A percentile compares a stretch with the other conserved stretches of the same genome.
Evolutionary conservation across 495 filamentous ascomycete genomes (phyloP).

Genomic region (Annulohypoxylon stygium): DNA sequence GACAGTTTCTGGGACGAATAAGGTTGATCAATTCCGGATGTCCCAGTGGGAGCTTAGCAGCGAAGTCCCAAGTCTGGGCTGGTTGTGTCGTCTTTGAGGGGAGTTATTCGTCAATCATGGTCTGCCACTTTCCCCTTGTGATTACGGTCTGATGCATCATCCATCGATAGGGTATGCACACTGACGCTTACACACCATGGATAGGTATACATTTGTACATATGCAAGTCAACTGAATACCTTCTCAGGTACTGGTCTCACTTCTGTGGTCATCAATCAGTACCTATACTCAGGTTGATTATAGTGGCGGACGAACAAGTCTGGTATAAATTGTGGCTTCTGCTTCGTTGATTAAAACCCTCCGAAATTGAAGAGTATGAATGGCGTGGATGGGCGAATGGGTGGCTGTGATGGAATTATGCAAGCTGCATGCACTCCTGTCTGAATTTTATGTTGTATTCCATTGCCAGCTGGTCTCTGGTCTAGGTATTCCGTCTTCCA

Average conservation of each 20-base stretch:
- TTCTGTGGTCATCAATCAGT: background rate
- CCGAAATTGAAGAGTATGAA: slow-evolving; percentile 23
- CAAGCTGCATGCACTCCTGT: slow-evolving; percentile 49
- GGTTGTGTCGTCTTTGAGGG: slow-evolving; percentile 26
- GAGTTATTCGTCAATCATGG: slow-evolving; percentile 14
- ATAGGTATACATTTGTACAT: background rate
- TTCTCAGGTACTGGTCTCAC: background rate
- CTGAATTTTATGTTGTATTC: slow-evolving; percentile 37
- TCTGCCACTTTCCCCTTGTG: slow-evolving; percentile 6
- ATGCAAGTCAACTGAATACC: background rate
- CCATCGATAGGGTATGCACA: slow-evolving; percentile 10
- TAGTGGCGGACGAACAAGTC: slow-evolving; percentile 16
- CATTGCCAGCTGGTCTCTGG: slow-evolving; percentile 27
- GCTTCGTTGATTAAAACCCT: slow-evolving; percentile 30
- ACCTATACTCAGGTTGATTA: slow-evolving; percentile 3
- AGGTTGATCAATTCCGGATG: slow-evolving; percentile 32
- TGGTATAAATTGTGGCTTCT: slow-evolving; percentile 39
- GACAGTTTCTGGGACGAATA: slow-evolving; percentile 36
- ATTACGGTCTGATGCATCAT: slow-evolving; percentile 17
- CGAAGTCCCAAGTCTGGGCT: slow-evolving; percentile 15
- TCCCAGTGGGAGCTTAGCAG: slow-evolving; percentile 27
- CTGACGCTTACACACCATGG: background rate
- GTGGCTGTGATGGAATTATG: slow-evolving; percentile 42
- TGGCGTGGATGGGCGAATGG: background rate
- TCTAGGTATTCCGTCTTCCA: slow-evolving; percentile 10